Percentiles rank a stretch among this genome's conserved stretches.
These are phyloP conservation scores for Plantago ovata DNA, from an alignment of 257 asterid genomes.

Conservation along the genomic window DNA sequence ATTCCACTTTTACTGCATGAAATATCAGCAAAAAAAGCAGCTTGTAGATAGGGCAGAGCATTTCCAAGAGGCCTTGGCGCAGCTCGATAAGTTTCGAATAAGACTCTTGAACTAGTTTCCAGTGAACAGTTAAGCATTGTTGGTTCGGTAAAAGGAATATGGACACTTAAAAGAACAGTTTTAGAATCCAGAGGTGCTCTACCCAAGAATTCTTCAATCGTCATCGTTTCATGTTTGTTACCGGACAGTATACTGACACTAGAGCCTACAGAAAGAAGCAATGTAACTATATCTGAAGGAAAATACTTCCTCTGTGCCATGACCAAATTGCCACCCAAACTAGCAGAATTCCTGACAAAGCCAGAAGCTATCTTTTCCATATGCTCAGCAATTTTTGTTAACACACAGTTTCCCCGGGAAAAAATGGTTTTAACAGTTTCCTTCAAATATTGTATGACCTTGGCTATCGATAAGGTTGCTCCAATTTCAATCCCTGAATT, in stretches of 20 bases:
- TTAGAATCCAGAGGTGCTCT: constrained; percentile 44
- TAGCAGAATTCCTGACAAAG: constrained; percentile 55
- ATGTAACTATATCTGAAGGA: constrained; percentile 66
- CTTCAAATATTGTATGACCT: constrained; percentile 38
- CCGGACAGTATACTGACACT: constrained; percentile 37
- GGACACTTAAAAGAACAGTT: constrained; percentile 48
- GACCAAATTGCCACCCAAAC: constrained; percentile 69
- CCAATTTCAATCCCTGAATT: constrained; percentile 51
- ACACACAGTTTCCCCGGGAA: constrained; percentile 27
- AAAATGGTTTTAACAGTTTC: constrained; percentile 17
- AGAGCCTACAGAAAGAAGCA: constrained; percentile 48
- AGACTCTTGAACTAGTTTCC: constrained; percentile 27
- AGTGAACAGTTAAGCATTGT: constrained; percentile 10
- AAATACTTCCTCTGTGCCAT: constrained; percentile 66
- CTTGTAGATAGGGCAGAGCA: constrained; percentile 64
- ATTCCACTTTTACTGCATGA: constrained; percentile 31
- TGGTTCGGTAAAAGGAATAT: constrained; percentile 40
- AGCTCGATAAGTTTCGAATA: constrained; percentile 57
- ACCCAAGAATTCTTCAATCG: constrained; percentile 48
- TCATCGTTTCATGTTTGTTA: constrained; percentile 28
- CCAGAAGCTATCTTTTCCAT: constrained; percentile 66
- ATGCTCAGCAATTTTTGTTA: constrained; percentile 46
- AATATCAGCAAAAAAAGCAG: constrained; percentile 59
- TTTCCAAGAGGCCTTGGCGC: constrained; percentile 66
- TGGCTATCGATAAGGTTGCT: constrained; percentile 55